A percentile compares a stretch with the other conserved stretches of the same genome.
Conservation (phyloP, 1,139 yeast species). For the Lodderomyces metapsilosis region DNA sequence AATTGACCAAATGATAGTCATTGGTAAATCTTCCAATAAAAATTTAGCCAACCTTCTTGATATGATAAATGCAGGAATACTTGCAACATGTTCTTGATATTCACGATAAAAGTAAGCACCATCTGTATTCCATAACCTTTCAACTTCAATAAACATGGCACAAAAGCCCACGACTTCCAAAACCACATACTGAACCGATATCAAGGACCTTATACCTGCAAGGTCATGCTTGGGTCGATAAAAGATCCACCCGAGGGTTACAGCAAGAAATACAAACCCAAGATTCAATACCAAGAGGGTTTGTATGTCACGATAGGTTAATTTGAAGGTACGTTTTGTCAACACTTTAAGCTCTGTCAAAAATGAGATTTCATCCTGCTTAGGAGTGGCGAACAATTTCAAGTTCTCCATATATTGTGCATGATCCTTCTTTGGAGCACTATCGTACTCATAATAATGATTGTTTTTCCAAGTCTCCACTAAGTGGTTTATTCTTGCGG, state of each 20-base stretch:
- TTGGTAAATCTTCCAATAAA: constrained; percentile 66
- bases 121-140: constrained; percentile 68
- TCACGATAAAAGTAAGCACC: constrained; percentile 72
- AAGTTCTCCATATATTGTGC: constrained; percentile 22
- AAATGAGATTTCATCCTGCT: constrained; percentile 29
- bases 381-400: constrained; percentile 25
- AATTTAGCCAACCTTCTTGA: constrained; percentile 69
- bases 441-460: constrained; percentile 6
- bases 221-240: constrained; percentile 60
- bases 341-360: constrained; percentile 51
- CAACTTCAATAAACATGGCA: constrained; percentile 69
- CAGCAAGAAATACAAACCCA: constrained; percentile 58
- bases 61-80: constrained; percentile 63
- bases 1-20: constrained; percentile 56
- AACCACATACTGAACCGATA: constrained; percentile 64
- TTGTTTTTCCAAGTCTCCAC: constrained; percentile 48
- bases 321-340: constrained; percentile 52
- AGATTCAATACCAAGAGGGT: constrained; percentile 54
- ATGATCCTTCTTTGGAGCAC: constrained; percentile 8
- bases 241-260: constrained; percentile 75
- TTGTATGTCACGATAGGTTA: constrained; percentile 59
- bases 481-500: constrained; percentile 43
- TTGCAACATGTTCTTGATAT: constrained; percentile 66
- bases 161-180: constrained; percentile 68
- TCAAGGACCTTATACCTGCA: constrained; percentile 66